Conservation (phyloP, 768 basidiomycete species). For the Guyanaporus albipodus region DNA sequence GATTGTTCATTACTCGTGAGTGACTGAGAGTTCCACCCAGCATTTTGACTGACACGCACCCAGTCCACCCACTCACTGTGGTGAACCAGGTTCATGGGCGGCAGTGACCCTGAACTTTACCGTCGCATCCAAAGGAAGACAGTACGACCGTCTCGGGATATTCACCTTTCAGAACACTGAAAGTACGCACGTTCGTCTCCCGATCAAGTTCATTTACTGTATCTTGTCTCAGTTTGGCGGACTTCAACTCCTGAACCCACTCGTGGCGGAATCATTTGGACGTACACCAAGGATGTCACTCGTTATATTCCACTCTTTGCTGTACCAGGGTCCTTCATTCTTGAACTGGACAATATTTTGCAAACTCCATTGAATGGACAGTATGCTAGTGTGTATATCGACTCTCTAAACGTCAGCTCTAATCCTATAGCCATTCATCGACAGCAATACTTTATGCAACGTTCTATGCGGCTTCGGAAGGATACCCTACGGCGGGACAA, state of each 20-base stretch:
- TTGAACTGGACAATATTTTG: slow-evolving; percentile 70
- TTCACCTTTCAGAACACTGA: slow-evolving; percentile 79
- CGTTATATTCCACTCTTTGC: slow-evolving; percentile 69
- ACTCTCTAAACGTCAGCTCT: neutral
- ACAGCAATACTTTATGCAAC: slow-evolving; percentile 68
- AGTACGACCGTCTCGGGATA: slow-evolving; percentile 67
- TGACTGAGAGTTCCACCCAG: neutral
- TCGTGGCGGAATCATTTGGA: slow-evolving; percentile 70
- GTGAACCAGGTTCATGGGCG: slow-evolving; percentile 66
- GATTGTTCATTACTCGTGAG: slow-evolving; percentile 58
- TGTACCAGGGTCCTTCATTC: slow-evolving; percentile 62
- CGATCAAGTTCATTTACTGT: neutral
- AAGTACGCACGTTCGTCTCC: slow-evolving; percentile 40
- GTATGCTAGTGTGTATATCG: slow-evolving; percentile 54
- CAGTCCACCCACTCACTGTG: slow-evolving; percentile 73
- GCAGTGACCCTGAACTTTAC: slow-evolving; percentile 75
- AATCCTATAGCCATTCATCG: neutral
- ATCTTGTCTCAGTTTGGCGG: slow-evolving; percentile 55
- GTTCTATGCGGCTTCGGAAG: slow-evolving; percentile 57
- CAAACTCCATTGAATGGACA: slow-evolving; percentile 55
- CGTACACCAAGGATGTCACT: slow-evolving; percentile 71
- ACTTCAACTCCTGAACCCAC: slow-evolving; percentile 80
- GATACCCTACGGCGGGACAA: slow-evolving; percentile 54
- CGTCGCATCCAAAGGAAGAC: slow-evolving; percentile 72
- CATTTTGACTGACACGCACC: neutral